Base-by-base conservation (phyloP, 2,329 filamentous ascomycete genomes). In the Colletotrichum gloeosporioides region DNA sequence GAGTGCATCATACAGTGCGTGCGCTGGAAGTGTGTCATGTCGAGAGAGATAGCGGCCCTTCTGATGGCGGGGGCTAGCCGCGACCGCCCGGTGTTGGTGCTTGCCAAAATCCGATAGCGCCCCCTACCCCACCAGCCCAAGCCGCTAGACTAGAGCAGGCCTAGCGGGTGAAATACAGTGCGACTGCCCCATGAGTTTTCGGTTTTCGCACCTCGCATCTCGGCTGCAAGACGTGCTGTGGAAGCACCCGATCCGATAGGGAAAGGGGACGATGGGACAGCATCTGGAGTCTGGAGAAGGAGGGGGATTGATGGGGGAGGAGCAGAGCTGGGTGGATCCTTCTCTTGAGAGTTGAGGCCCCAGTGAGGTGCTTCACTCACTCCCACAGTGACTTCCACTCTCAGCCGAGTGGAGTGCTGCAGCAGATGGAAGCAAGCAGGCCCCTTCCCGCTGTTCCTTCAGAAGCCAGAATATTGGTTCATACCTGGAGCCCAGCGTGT, bases 171-270 rank as follows among this genome's bases (percentile, higher is more conserved):
- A 67, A 29, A 68, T 73, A 68, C 55, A 55, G 66, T 44, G 32
- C n/a, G 59, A 44, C 13, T 5, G 22, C 3, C 34, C 55, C 0
- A 10, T 59, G 8, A 6, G 49, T 16, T 31, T 6, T 16, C 22
- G 31, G 13, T 8, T 29, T 18, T 59, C 65, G 55, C 55, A 59
- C 9, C 32, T 31, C 25, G 53, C 67, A 39, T 27, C n/a, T 32
- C 31, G 34, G 66, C 32, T 22, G 53, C 39, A 49, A 25, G n/a
- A 15, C 18, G 59, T n/a, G 44, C n/a, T 57, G 65, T 57, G 55
- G 69, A 62, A 75, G 39, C 73, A 72, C 31, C 49, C 53, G 69
- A 72, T 72, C 36, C 29, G 62, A 75, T 59, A 62, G 62, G 34
- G 18, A 55, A 68, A 25, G 59, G 57, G 68, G 68, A 27, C 22